A percentile compares a stretch with the other conserved stretches of the same genome.
phyloP scores from a whole-genome alignment of 2,329 filamentous ascomycete genomes.

The Paecilomyces variotii region DNA sequence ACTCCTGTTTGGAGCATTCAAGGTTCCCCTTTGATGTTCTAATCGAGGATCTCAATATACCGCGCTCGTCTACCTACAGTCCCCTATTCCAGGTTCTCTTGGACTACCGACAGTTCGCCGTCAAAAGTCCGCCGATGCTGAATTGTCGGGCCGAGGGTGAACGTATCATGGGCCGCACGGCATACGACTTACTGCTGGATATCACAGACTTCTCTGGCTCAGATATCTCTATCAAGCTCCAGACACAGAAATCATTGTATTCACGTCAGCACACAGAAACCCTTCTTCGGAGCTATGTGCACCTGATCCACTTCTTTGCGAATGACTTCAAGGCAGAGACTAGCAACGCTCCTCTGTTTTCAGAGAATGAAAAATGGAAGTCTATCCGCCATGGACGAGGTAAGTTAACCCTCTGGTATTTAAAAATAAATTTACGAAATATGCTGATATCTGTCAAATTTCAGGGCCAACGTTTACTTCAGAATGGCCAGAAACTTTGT shows the following conservation, averaged over 20 bases:
- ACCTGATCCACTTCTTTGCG: constrained; percentile 13
- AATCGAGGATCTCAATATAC: constrained; percentile 35
- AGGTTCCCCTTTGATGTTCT: constrained; percentile 44
- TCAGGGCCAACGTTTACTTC: constrained; percentile 13
- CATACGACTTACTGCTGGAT: constrained; percentile 31
- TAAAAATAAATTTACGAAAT: constrained; percentile 5
- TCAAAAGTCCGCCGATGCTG: constrained; percentile 17
- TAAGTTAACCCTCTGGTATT: no score
- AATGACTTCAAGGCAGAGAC: neutral
- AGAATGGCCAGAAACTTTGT: constrained; percentile 27
- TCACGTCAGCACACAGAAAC: constrained; percentile 14
- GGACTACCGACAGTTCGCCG: constrained; percentile 36
- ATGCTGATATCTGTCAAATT: constrained; percentile 7
- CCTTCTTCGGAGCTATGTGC: constrained; percentile 14
- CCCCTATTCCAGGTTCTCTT: constrained; percentile 46
- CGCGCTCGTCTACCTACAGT: constrained; percentile 29
- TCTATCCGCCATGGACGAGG: constrained; percentile 3
- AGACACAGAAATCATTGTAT: constrained; percentile 26
- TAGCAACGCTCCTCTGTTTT: no score
- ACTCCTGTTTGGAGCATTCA: constrained; percentile 36
- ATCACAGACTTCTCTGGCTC: constrained; percentile 24
- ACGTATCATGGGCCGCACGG: constrained; percentile 14
- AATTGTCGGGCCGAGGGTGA: constrained; percentile 3
- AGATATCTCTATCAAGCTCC: constrained; percentile 13
- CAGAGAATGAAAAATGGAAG: constrained; percentile 10